A percentile compares a stretch with the other conserved stretches of the same genome.
phyloP scores from a whole-genome alignment of 1,139 yeast genomes.

The Nadsonia commutata region DNA sequence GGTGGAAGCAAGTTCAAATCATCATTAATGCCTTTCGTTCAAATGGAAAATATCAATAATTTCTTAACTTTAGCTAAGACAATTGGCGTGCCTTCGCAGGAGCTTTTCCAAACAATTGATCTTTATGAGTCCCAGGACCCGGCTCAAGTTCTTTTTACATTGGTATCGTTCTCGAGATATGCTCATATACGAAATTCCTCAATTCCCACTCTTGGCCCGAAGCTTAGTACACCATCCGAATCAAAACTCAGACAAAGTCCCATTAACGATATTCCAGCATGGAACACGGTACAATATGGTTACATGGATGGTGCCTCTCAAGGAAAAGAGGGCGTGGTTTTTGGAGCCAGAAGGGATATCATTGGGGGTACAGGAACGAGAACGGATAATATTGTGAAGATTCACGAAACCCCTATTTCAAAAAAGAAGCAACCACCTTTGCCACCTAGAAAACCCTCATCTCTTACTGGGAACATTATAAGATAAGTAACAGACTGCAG shows the following conservation, averaged over 20 bases:
- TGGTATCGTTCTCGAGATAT: conserved; percentile 58
- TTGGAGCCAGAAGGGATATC: conserved; percentile 36
- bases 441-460: background rate
- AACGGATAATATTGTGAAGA: background rate
- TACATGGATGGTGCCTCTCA: conserved; percentile 43
- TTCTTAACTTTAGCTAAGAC: conserved; percentile 43
- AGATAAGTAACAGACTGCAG: no score
- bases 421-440: background rate
- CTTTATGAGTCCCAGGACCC: conserved; percentile 63
- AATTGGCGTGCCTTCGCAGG: conserved; percentile 71
- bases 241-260: conserved; percentile 15
- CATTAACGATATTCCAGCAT: conserved; percentile 26
- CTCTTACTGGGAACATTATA: background rate
- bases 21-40: conserved; percentile 70
- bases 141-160: conserved; percentile 57
- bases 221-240: conserved; percentile 17
- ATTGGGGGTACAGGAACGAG: conserved; percentile 6
- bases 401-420: no score
- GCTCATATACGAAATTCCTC: conserved; percentile 34
- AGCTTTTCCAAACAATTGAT: conserved; percentile 71
- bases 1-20: conserved; percentile 38
- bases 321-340: conserved; percentile 34
- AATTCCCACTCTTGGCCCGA: conserved; percentile 39
- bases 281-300: conserved; percentile 49
- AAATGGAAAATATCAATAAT: conserved; percentile 76